phyloP scores from a whole-genome alignment of 2,329 filamentous ascomycete species.

The Botrytis paeoniae region DNA sequence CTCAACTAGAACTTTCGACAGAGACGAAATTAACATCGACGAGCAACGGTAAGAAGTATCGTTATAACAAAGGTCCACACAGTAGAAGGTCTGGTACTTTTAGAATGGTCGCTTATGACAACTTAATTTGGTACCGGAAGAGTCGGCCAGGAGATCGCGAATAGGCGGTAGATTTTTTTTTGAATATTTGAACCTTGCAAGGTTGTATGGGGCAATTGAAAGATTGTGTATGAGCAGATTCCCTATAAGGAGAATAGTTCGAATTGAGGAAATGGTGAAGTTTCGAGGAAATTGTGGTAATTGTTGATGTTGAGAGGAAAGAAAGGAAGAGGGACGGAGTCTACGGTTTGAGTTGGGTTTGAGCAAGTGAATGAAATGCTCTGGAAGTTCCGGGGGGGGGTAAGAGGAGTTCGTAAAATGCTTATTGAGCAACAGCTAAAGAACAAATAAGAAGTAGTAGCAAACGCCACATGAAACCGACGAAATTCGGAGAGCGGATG shows the following conservation, averaged over 20 bases:
- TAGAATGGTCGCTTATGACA: slow-evolving; percentile 20
- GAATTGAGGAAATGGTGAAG: background rate
- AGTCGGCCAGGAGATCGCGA: slow-evolving; percentile 20
- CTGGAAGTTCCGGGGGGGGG: background rate
- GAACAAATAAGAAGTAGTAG: slow-evolving; percentile 6
- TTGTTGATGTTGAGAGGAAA: slow-evolving; percentile 7
- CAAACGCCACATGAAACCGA: slow-evolving; percentile 20
- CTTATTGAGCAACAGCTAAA: slow-evolving; percentile 13
- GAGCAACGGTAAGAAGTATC: slow-evolving; percentile 12
- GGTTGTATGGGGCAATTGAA: background rate
- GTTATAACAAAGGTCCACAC: slow-evolving; percentile 13
- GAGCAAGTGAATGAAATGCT: slow-evolving; percentile 2
- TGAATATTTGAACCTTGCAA: slow-evolving; percentile 14
- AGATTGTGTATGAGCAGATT: background rate
- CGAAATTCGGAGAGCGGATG: slow-evolving; percentile 1
- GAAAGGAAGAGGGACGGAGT: slow-evolving; percentile 1
- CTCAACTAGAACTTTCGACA: background rate
- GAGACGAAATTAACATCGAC: background rate
- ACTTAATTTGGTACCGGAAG: slow-evolving; percentile 19
- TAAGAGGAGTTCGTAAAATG: slow-evolving; percentile 8
- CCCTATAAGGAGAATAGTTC: background rate
- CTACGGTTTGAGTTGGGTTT: background rate
- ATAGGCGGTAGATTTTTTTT: background rate
- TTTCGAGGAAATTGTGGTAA: background rate
- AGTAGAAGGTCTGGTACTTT: slow-evolving; percentile 14